Base-by-base conservation (phyloP, 2,329 filamentous ascomycete genomes). In the Dryadomyces sulphureus region DNA sequence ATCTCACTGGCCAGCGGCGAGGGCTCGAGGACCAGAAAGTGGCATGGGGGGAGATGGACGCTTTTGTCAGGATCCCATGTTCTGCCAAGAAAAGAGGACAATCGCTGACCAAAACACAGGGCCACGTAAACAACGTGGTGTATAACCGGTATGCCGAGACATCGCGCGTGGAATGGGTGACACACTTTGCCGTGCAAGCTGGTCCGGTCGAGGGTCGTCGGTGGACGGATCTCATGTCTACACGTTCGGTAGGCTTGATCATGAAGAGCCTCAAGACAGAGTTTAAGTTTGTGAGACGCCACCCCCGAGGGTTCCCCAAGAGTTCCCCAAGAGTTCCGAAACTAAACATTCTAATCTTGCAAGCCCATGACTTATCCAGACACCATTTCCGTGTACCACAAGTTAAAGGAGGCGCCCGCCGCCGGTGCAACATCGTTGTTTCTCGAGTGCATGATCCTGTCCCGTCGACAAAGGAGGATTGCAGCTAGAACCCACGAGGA, bases 61-160 rank as follows among this genome's bases (percentile, higher is more conserved):
- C 66, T 53, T 60, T 64, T 53, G 60, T 63, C 55, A 43, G 63
- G 59, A 3, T 24, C 2, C 20, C n/a, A 7, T 4, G 16, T 25
- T 46, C 16, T 9, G 2, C 17, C 12, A 5, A 34, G 5, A 30
- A 34, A 7, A 30, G 19, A 4, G 3, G 5, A n/a, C 17, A 17
- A 22, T 8, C 12, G 25, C 42, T 44, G 24, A 44, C 42, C 11
- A 7, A 25, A 20, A 5, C 34, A 14, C 24, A 66, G 78, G 76
- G 79, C 42, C 87, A 94, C 61, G 82, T 94, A 42, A 94, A 94
- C 60, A 94, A 94, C 55, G 79, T 89, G 51, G 77, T 75, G 53
- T 94, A 94, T 61, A 79, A 84, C 54, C 75, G 83, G 50, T 94
- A 85, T 60, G 87, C 87, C 32, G 89, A 95, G 60, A 81, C 81